These are phyloP conservation scores for Tulasnella sp. DNA, from an alignment of 768 basidiomycete species.

Conservation along the genomic window DNA sequence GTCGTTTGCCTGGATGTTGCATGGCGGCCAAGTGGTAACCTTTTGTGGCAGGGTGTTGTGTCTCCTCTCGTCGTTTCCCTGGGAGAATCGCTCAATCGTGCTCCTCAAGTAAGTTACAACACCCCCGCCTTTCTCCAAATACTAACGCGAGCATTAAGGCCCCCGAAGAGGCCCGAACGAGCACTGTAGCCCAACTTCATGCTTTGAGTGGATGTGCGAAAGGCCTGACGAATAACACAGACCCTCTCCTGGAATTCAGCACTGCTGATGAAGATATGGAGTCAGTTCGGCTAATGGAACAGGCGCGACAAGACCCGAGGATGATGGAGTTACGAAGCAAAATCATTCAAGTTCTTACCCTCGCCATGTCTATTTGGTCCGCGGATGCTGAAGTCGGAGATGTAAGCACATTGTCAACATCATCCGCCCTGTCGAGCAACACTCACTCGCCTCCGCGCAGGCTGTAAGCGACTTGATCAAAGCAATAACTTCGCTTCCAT, in stretches of 20 bases:
- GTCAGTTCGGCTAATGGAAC: slow-evolving; percentile 54
- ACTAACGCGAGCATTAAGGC: slow-evolving; percentile 44
- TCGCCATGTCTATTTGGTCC: slow-evolving; percentile 70
- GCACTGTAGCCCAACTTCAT: slow-evolving; percentile 69
- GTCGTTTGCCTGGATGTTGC: slow-evolving; percentile 29
- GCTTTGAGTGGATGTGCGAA: slow-evolving; percentile 81
- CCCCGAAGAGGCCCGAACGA: slow-evolving; percentile 64
- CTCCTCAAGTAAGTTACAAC: slow-evolving; percentile 47
- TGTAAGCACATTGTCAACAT: slow-evolving; percentile 42
- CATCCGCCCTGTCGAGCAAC: neutral
- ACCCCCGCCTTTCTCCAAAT: neutral
- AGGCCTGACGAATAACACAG: slow-evolving; percentile 75
- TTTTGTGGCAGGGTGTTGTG: slow-evolving; percentile 57
- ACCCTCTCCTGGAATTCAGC: slow-evolving; percentile 47
- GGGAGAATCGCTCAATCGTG: slow-evolving; percentile 55
- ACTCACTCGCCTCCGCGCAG: slow-evolving; percentile 40
- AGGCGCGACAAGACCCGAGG: slow-evolving; percentile 60
- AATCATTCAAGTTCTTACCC: slow-evolving; percentile 58
- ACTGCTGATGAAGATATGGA: slow-evolving; percentile 40
- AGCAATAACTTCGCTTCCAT: slow-evolving; percentile 76
- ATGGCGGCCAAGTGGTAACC: slow-evolving; percentile 1
- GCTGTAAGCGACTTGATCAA: slow-evolving; percentile 79
- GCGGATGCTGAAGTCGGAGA: slow-evolving; percentile 73
- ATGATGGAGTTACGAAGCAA: slow-evolving; percentile 62
- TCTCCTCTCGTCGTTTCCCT: slow-evolving; percentile 70